Evolutionary conservation across 177 flowering plant species (phyloP).

Genomic region (Tripterygium wilfordii): DNA sequence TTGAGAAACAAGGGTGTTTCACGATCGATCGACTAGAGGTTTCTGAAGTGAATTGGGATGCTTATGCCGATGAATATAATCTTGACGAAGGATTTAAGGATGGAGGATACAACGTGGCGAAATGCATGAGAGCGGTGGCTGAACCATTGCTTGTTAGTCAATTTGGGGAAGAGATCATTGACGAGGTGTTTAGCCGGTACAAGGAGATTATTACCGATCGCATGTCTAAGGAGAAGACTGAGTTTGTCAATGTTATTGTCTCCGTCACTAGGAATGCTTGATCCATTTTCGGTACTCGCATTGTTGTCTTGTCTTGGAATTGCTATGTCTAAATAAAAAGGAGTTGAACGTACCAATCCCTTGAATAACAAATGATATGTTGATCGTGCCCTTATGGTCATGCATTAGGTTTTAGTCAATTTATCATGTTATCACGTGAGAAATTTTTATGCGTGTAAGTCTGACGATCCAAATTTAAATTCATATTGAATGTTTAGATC

Average conservation of each 20-base stretch:
- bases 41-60: constrained; percentile 24
- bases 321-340: no score
- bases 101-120: constrained; percentile 20
- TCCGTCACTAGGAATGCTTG: constrained; percentile 12
- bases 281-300: no score
- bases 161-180: constrained; percentile 27
- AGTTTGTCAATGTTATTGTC: constrained; percentile 14
- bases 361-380: no score
- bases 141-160: constrained; percentile 27
- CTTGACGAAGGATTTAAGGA: background rate
- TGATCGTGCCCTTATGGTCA: no score
- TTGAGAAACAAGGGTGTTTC: constrained; percentile 39
- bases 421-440: no score
- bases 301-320: no score
- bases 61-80: background rate
- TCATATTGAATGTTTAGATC: no score
- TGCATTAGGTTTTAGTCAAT: no score
- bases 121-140: constrained; percentile 28
- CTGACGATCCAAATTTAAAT: no score
- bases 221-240: constrained; percentile 14
- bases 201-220: constrained; percentile 9
- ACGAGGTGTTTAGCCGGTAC: constrained; percentile 23
- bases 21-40: constrained; percentile 17
- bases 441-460: no score
- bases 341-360: no score